Base-by-base conservation (phyloP, 768 basidiomycete genomes). In the Phlebiopsis gigantea region DNA sequence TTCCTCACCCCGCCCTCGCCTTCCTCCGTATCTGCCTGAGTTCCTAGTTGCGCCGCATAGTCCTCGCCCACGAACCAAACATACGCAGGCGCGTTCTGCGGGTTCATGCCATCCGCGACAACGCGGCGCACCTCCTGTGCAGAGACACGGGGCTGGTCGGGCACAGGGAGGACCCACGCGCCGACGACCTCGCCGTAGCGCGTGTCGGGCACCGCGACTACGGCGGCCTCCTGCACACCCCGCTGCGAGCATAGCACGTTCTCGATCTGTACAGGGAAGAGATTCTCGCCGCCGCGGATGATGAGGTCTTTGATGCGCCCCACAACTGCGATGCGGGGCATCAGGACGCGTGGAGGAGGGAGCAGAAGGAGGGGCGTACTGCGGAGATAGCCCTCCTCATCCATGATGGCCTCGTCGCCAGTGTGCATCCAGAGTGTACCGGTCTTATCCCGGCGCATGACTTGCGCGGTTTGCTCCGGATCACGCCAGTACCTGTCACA, bases 261-360 rank as follows among this genome's bases (percentile, higher is more conserved):
- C 72, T 93, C 91, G 30, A 93, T 92, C 66, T 91, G 84, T 45
- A 92, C 82, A 3, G 93, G 87, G 69, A 89, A 88, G 53, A 94
- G 72, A 69, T 95, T 90, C 83, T 93, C 90, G 60, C 90, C 90
- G 17, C 89, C 90, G 19, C 90, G 85, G 60, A 93, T 92, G 62
- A 93, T 90, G 52, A 92, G 81, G 67, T 93, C 90, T 82, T 87
- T 92, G 54, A 84, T 85, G 57, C 90, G 76, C 45, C 89, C 85
- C 46, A 90, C 88, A 55, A 92, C 90, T 92, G 48, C 42, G 21
- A 48, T 30, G 30, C 21, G 53, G 17, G 19, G 43, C 9, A 14
- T 49, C 8, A 48, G 57, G 19, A 47, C 46, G 46, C 28, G 29
- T n/a, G 6, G 2, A 39, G 12, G 34, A 9, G 8, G 34, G 3